Evolutionary conservation across 345 rosid genomes (phyloP), one percentile per base, ranked within the genome.

Genomic region (Firmiana major): DNA sequence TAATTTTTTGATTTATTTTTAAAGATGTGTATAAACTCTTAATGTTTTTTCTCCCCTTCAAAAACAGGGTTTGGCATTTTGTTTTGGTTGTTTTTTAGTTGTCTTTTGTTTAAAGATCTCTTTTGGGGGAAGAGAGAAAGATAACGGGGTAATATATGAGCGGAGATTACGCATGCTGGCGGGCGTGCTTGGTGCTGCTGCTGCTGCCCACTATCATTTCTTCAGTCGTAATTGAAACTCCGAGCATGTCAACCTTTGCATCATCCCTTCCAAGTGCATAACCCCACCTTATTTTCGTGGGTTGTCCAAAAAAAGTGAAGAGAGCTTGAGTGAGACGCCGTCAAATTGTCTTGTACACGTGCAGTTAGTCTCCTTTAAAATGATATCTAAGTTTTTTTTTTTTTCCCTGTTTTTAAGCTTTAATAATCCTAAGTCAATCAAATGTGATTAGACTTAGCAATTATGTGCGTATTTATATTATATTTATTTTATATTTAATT

Each of bases 271-370:
- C 17, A 16, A 51, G 55, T 51, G 21, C 12, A 64, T 9, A 64
- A 24, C 60, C 28, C 3, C 69, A 9, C 9, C 15, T 13, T 10
- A 15, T 38, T 51, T 43, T 75, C 54, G 70, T 31, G 11, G 15
- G 46, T 80, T 68, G 89, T 86, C 87, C 53, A 36, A 2, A 54
- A 82, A 83, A 86, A 85, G 63, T 82, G 13, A 36, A 65, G 85
- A 45, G 66, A 6, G 65, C 36, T 79, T 53, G 79, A 87, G 85
- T 78, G 77, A 73, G 10, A n/a, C 83, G 85, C 87, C 86, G 89
- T 84, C 87, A 75, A 84, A 6, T 79, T 87, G 89, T 83, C 87
- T 77, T 71, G 81, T 83, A 81, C 82, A 86, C 82, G 79, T 82
- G 84, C 81, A 72, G 0, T 46, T 77, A 77, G 70, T 21, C 17